Evolutionary conservation across 805 yeast species (phyloP).

Genomic region (Komagataella phaffii): DNA sequence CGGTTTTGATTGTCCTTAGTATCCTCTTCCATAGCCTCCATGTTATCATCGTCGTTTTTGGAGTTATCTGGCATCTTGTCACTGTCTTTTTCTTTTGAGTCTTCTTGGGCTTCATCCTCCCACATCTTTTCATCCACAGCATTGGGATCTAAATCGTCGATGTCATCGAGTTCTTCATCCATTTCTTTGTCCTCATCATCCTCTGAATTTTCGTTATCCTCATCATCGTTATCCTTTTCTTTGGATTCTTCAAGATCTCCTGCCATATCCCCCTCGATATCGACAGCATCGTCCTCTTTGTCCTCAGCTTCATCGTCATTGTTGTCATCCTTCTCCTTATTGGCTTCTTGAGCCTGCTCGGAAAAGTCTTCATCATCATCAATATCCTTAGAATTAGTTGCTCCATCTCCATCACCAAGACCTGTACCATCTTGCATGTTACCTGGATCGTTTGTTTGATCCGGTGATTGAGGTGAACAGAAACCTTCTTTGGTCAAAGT

Average conservation of each 20-base stretch:
- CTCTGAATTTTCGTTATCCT: constrained; percentile 22
- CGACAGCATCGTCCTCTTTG: constrained; percentile 82
- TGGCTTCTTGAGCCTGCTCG: constrained; percentile 60
- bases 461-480: constrained; percentile 80
- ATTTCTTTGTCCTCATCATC: constrained; percentile 58
- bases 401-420: constrained; percentile 76
- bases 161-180: constrained; percentile 82
- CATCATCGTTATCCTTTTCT: constrained; percentile 42
- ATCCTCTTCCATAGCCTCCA: constrained; percentile 16
- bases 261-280: constrained; percentile 94
- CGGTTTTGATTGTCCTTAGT: constrained; percentile 18
- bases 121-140: constrained; percentile 96
- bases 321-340: constrained; percentile 57
- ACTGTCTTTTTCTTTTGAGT: constrained; percentile 69
- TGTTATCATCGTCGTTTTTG: constrained; percentile 15
- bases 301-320: constrained; percentile 52
- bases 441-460: constrained; percentile 45
- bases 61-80: constrained; percentile 53
- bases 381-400: constrained; percentile 66
- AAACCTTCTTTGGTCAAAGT: constrained; percentile 69
- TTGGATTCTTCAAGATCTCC: constrained; percentile 79
- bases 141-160: constrained; percentile 85
- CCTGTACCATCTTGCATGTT: constrained; percentile 84
- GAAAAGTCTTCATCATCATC: constrained; percentile 86
- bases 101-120: constrained; percentile 81